These are phyloP conservation scores for Tricholoma hemisulphureum DNA, from an alignment of 768 basidiomycete species.

Conservation along the genomic window DNA sequence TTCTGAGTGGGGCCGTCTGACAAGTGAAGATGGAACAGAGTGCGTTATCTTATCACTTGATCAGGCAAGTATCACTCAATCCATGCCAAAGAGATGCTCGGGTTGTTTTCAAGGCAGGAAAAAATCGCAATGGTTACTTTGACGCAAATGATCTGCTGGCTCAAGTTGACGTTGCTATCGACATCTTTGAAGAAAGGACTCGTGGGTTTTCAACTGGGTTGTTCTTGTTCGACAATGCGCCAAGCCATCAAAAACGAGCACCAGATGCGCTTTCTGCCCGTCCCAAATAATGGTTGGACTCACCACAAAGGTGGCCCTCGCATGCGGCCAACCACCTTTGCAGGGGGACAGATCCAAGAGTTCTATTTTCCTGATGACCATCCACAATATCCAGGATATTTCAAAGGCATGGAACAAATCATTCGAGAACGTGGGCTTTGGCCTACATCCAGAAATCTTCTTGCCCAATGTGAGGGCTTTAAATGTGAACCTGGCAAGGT, in stretches of 20 bases:
- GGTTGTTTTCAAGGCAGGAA: background rate
- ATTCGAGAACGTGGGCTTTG: too few species aligned
- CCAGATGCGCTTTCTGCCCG: background rate
- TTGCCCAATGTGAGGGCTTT: too few species aligned
- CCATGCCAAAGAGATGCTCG: background rate
- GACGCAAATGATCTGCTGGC: background rate
- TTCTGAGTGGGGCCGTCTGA: background rate
- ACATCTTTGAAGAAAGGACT: background rate
- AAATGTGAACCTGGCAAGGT: too few species aligned
- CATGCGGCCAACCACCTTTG: too few species aligned
- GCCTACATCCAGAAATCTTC: too few species aligned
- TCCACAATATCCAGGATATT: conserved; percentile 27
- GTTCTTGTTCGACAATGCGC: too few species aligned
- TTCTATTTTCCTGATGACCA: conserved; percentile 34
- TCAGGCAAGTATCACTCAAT: background rate
- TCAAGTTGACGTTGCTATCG: too few species aligned
- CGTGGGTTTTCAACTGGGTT: conserved; percentile 14
- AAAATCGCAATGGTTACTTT: background rate
- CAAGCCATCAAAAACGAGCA: too few species aligned
- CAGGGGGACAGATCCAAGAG: conserved; percentile 22
- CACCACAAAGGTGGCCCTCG: too few species aligned
- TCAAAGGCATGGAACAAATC: conserved; percentile 38
- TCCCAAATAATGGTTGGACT: too few species aligned
- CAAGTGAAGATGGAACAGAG: background rate
- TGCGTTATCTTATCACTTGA: background rate